These are phyloP conservation scores for Aspergillus intermedius DNA, from an alignment of 2,329 filamentous ascomycete genomes.

Conservation along the genomic window DNA sequence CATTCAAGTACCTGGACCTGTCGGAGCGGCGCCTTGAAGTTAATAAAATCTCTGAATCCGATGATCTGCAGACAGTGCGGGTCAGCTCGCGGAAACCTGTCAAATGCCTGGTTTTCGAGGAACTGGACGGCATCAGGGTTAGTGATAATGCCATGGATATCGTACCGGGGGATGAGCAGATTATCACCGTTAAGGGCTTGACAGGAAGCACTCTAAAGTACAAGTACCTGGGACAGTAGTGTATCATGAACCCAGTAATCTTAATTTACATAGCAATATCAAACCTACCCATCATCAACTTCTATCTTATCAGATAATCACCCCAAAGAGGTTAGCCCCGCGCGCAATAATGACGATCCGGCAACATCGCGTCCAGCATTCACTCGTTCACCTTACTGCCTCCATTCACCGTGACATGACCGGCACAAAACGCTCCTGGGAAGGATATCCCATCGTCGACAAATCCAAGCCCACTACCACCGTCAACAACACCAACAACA, in stretches of 20 bases:
- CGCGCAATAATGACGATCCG: constrained; percentile 1
- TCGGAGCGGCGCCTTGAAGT: constrained; percentile 46
- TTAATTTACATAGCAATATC: background rate
- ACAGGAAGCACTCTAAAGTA: constrained; percentile 18
- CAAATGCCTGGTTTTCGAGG: constrained; percentile 56
- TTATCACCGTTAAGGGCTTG: constrained; percentile 22
- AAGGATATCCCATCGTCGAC: constrained; percentile 25
- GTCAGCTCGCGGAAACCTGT: constrained; percentile 48
- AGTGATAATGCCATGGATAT: constrained; percentile 54
- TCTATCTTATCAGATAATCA: constrained; percentile 7
- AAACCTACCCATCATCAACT: background rate
- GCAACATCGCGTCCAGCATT: background rate
- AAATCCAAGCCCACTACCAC: background rate
- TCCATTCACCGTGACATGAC: constrained; percentile 15
- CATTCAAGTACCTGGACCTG: constrained; percentile 54
- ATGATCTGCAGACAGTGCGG: constrained; percentile 25
- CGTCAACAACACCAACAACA: constrained; percentile 4
- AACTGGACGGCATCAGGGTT: constrained; percentile 48
- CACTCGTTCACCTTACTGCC: background rate
- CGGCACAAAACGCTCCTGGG: constrained; percentile 35
- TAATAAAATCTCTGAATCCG: constrained; percentile 27
- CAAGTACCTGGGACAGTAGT: constrained; percentile 21
- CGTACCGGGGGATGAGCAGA: constrained; percentile 53
- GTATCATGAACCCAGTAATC: too few relatives aligned
- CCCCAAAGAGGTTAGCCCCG: constrained; percentile 1